phyloP scores from a whole-genome alignment of 1,284 basidiomycete genomes.

The Tetrapyrgos nigripes region DNA sequence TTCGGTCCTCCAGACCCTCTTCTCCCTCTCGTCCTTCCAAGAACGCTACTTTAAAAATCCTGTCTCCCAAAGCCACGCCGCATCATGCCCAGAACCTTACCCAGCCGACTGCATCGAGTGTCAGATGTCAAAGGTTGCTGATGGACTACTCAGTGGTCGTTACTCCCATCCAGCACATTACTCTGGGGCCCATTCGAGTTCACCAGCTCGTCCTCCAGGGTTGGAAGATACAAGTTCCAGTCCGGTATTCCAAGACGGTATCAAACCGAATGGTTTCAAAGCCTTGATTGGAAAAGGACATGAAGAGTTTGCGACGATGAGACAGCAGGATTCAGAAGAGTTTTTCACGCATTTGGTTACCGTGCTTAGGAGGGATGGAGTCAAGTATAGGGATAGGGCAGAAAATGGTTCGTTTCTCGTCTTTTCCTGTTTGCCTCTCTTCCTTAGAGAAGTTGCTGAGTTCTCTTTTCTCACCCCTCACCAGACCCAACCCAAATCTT shows the following conservation, averaged over 20 bases:
- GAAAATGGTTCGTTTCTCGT: conserved; percentile 34
- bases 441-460: neutral
- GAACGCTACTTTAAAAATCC: conserved; percentile 65
- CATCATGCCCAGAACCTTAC: conserved; percentile 68
- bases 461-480: conserved; percentile 15
- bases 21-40: conserved; percentile 83
- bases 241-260: conserved; percentile 85
- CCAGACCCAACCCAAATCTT: conserved; percentile 79
- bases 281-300: conserved; percentile 91
- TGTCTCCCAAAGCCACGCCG: conserved; percentile 62
- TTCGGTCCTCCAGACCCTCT: conserved; percentile 89
- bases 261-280: conserved; percentile 90
- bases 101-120: conserved; percentile 93
- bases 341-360: conserved; percentile 88
- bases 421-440: neutral
- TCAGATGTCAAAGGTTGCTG: conserved; percentile 92
- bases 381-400: conserved; percentile 46
- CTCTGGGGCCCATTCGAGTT: conserved; percentile 9
- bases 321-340: conserved; percentile 97
- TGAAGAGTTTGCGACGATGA: conserved; percentile 95
- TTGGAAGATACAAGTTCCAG: neutral
- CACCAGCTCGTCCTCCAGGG: neutral
- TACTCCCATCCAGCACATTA: conserved; percentile 73
- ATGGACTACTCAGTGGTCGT: conserved; percentile 92
- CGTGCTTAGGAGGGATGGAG: conserved; percentile 65